Evolutionary conservation across 2,329 filamentous ascomycete species (phyloP), one percentile per base, ranked within the genome.

Genomic region (Paraphaeosphaeria sporulosa): DNA sequence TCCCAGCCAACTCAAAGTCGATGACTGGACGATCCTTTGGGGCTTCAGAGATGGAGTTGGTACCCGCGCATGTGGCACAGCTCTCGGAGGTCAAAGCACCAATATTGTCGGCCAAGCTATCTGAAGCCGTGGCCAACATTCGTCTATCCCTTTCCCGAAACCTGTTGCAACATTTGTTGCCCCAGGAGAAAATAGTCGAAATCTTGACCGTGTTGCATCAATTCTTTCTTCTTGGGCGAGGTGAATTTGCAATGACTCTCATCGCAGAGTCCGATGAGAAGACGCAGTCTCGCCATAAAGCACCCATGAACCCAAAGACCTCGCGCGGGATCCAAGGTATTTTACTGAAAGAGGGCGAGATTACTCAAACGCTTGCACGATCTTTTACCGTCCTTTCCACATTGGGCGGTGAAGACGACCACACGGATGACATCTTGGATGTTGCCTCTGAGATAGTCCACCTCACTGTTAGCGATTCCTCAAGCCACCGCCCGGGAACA

Each of bases 241-340:
- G 94, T 55, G 95, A 98, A 75, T 99, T 99, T 75, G 93, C 94
- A 21, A 89, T 95, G 78, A 90, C 91, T 0, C 79, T 99, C 27
- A 92, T 96, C 1, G 87, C 90, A 38, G 92, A 97, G 79, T 93
- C 94, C 0, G 93, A 97, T 67, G 87, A 90, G 57, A 90, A 89
- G 67, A 85, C 95, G 25, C 85, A 87, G n/a, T 89, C 87, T 64
- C 88, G 92, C 52, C 92, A 91, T 84, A 87, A 67, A 43, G 64
- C 63, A 10, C 52, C 66, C 12, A 85, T 76, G 84, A 63, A 69
- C 10, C 64, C 50, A 12, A 73, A 72, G 56, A 66, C 75, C 1
- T 67, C 75, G 32, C 86, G 88, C 60, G 82, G 84, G 4, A 70
- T 93, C 3, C 84, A 85, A 46, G 86, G 86, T 1, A 80, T 94